Base-by-base conservation (phyloP, 2,329 filamentous ascomycete species). In the Juglanconis sp. region DNA sequence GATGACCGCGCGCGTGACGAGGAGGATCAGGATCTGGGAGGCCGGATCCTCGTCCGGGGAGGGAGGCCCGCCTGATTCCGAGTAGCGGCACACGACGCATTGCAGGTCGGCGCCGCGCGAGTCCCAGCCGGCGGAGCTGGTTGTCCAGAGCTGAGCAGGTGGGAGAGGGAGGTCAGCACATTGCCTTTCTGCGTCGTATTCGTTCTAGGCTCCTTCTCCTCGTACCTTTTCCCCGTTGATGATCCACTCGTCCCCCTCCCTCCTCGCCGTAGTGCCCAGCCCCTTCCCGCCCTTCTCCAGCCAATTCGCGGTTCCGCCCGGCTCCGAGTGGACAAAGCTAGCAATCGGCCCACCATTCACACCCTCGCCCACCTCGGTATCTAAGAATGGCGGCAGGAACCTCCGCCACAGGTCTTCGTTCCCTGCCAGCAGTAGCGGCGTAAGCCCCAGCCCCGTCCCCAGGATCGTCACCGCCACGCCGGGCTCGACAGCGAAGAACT, bases 1-100 rank as follows among this genome's bases (percentile, higher is more conserved):
- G 15, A 85, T 74, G 49, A 79, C 75, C 0, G 74, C 75, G 4
- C 75, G 71, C 3, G 81, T 83, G 1, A 84, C 74, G 1, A 83
- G 63, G 2, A 85, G 67, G 51, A 85, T 75, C 68, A 83, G 78
- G 56, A 82, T 76, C 11, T 49, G 36, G 15, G 24, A 35, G 4
- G 31, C 55, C 0, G 58, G 61, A 11, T 63, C 58, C 17, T 10
- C 44, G n/a, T 4, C 9, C 2, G 53, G 36, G 10, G 51, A 31
- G 2, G 32, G 34, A 1, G 53, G 46, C 10, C 42, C 56, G 13
- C 50, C 40, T 4, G 46, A 44, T 1, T 50, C 50, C 1, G 56
- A 59, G 32, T 50, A 34, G 10, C 61, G 57, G 40, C 61, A 63
- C 4, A 63, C 61, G 4, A 63, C 54, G 34, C 61, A 63, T 32